Percentiles rank a stretch among this genome's conserved stretches.
phyloP scores from a whole-genome alignment of 352 stramenopile species.

The Phytophthora nicotianae region DNA sequence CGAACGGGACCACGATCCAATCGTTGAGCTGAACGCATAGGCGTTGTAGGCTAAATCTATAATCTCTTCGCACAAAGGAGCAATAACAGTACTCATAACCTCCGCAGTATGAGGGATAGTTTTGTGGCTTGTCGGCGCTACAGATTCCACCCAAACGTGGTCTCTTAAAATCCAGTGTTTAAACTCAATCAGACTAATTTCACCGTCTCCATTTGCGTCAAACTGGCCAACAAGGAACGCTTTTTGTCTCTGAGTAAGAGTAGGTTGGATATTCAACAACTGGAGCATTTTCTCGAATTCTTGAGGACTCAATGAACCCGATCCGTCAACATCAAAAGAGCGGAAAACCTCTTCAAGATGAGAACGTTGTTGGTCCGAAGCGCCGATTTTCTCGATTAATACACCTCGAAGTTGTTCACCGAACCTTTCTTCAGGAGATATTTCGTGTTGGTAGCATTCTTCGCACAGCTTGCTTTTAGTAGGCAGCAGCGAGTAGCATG shows the following conservation, averaged over 20 bases:
- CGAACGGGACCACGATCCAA: conserved; percentile 45
- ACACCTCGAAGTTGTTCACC: conserved; percentile 65
- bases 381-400: conserved; percentile 71
- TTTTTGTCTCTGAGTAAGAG: conserved; percentile 54
- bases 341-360: conserved; percentile 58
- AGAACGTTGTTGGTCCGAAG: conserved; percentile 35
- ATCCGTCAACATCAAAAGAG: conserved; percentile 66
- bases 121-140: conserved; percentile 2
- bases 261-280: conserved; percentile 55
- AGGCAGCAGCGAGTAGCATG: conserved; percentile 55
- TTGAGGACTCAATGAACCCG: conserved; percentile 52
- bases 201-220: conserved; percentile 68
- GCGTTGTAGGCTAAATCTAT: conserved; percentile 48
- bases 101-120: conserved; percentile 12
- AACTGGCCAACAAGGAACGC: conserved; percentile 64
- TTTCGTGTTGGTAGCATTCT: conserved; percentile 77
- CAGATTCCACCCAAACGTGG: conserved; percentile 52
- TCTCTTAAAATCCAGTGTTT: conserved; percentile 68
- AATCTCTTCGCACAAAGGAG: conserved; percentile 46
- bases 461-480: conserved; percentile 66
- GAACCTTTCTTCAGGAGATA: conserved; percentile 46
- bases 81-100: conserved; percentile 38
- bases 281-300: conserved; percentile 67
- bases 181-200: conserved; percentile 74
- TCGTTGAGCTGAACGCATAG: conserved; percentile 36